Conservation (phyloP, 306 rosid genomes). For the Cucurbita maxima region DNA sequence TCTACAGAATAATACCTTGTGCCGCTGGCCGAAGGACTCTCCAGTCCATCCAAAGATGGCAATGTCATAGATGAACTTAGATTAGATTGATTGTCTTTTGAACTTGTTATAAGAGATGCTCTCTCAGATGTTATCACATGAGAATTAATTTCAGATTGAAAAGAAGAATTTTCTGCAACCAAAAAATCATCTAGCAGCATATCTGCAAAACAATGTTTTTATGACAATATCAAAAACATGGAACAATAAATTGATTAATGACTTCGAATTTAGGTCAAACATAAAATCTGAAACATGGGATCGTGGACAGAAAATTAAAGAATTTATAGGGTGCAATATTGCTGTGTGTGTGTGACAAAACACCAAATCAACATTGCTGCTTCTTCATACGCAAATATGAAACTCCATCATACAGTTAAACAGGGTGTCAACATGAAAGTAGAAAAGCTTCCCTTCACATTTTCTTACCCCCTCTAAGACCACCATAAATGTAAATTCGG, state of each 20-base stretch:
- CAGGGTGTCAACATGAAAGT: not conserved
- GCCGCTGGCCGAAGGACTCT: slow-evolving; percentile 40
- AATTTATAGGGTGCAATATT: not conserved
- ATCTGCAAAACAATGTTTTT: slow-evolving; percentile 32
- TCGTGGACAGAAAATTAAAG: not conserved
- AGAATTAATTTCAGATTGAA: slow-evolving; percentile 42
- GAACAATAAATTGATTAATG: not conserved
- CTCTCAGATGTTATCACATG: slow-evolving; percentile 45
- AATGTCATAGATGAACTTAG: slow-evolving; percentile 17
- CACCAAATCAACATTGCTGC: not conserved
- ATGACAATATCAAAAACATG: not conserved
- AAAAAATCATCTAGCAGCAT: slow-evolving; percentile 65
- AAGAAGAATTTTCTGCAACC: slow-evolving; percentile 79
- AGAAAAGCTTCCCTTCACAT: not conserved
- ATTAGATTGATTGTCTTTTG: slow-evolving; percentile 36
- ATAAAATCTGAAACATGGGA: not conserved
- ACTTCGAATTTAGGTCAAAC: not conserved
- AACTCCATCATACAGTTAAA: not conserved
- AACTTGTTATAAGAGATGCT: slow-evolving; percentile 37
- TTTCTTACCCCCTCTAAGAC: slow-evolving; percentile 79
- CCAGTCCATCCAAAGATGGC: slow-evolving; percentile 29
- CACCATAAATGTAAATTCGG: slow-evolving; percentile 75
- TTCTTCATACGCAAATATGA: not conserved
- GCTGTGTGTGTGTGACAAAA: not conserved
- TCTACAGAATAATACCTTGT: slow-evolving; percentile 29